Evolutionary conservation across 345 rosid genomes (phyloP).

Genomic region (Ricinus communis): DNA sequence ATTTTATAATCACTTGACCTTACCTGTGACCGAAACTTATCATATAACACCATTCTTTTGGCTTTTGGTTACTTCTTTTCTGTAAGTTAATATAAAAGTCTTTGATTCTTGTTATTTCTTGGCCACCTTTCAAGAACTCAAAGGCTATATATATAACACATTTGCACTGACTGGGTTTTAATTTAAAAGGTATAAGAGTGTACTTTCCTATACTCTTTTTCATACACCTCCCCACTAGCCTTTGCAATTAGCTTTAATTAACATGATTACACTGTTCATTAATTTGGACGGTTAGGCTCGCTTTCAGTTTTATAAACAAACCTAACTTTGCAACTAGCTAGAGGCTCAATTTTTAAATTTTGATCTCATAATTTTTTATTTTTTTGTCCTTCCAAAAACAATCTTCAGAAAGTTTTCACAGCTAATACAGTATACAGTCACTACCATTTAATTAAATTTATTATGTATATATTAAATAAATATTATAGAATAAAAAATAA

Average conservation of each 20-base stretch:
- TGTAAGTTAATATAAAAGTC: no score
- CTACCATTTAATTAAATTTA: no score
- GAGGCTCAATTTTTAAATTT: background rate
- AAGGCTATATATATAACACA: background rate
- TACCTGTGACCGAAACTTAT: no score
- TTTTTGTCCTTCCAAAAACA: background rate
- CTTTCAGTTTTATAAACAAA: background rate
- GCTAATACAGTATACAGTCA: no score
- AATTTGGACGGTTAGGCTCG: conserved; percentile 20
- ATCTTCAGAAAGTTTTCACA: conserved; percentile 13
- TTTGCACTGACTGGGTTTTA: background rate
- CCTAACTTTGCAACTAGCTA: conserved; percentile 23
- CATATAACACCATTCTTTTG: no score
- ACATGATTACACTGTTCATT: conserved; percentile 13
- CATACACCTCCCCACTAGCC: conserved; percentile 23
- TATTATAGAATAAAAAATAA: no score
- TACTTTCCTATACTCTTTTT: background rate
- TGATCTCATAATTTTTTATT: background rate
- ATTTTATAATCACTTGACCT: no score
- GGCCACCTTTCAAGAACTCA: conserved; percentile 3
- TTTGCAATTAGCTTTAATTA: conserved; percentile 7
- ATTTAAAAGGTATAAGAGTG: background rate
- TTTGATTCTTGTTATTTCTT: background rate
- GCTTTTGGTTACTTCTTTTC: no score
- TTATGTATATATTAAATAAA: no score